phyloP scores from a whole-genome alignment of 2,329 filamentous ascomycete genomes.

The Venturia nashicola region DNA sequence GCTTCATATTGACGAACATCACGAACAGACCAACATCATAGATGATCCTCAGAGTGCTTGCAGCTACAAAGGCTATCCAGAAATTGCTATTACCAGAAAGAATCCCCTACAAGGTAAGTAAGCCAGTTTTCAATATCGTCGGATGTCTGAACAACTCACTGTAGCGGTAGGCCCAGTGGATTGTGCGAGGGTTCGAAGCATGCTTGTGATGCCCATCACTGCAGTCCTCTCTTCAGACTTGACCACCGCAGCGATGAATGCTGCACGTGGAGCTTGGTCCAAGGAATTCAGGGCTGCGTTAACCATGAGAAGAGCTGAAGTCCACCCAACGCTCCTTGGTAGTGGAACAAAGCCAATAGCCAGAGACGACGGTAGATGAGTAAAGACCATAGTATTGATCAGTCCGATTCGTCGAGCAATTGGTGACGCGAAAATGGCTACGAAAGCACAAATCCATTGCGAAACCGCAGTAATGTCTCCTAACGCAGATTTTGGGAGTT shows the following conservation, averaged over 20 bases:
- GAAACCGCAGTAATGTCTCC: conserved; percentile 42
- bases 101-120: conserved; percentile 14
- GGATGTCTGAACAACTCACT: neutral
- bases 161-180: conserved; percentile 28
- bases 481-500: conserved; percentile 38
- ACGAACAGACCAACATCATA: conserved; percentile 25
- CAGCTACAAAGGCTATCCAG: conserved; percentile 28
- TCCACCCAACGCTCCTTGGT: conserved; percentile 15
- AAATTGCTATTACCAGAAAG: conserved; percentile 22
- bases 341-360: conserved; percentile 21
- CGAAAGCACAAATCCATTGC: conserved; percentile 28
- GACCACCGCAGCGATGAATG: conserved; percentile 56
- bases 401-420: conserved; percentile 52
- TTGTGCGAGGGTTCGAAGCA: conserved; percentile 47
- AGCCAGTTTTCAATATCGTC: neutral
- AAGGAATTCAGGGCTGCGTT: conserved; percentile 54
- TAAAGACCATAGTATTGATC: conserved; percentile 31
- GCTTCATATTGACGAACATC: conserved; percentile 12
- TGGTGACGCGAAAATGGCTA: conserved; percentile 42
- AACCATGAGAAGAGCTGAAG: conserved; percentile 44
- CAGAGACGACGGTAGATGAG: conserved; percentile 39
- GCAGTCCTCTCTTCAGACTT: conserved; percentile 53
- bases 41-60: conserved; percentile 21
- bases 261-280: conserved; percentile 55
- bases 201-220: conserved; percentile 56